Evolutionary conservation across 352 stramenopile genomes (phyloP), one percentile per base, ranked within the genome.

Genomic region (Phytophthora pinifolia): DNA sequence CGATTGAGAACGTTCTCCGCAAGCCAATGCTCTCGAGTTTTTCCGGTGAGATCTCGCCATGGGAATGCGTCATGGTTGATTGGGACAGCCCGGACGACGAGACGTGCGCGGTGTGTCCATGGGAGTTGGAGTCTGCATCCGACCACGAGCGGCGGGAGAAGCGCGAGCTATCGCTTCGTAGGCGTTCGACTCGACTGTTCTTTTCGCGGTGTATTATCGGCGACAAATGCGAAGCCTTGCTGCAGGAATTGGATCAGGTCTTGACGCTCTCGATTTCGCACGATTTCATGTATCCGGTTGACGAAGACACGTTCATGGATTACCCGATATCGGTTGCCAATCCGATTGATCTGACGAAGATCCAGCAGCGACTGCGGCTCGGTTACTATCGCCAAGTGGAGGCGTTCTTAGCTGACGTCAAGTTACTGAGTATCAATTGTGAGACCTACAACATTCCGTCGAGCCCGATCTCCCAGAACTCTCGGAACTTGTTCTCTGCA

Each of bases 301-400:
- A 83, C 36, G 76, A 78, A 59, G 74, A 75, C 27, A 69, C 62
- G 17, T 94, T 92, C 27, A 62, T 84, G 13, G 84, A 94, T 48
- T 96, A 96, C 45, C 59, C 85, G 39, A 82, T 88, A 13, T 89
- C 81, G 18, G 65, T 96, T 20, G 80, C 85, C 2, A 94, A 95
- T 47, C 82, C 85, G 2, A 88, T 96, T 32, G 86, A 96, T 55
- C 59, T 96, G 29, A 86, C 67, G 5, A 85, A 88, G 59, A 92
- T 96, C 34, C 73, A 79, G 10, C 64, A 78, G 33, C 81, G 87
- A 14, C 45, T 96, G 12, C 62, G 67, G 10, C 58, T 66, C 6
- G 68, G 68, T 0, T 96, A 93, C 54, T 96, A 95, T 43, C 83
- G 87, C 7, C 87, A 96, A 54, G 65, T 94, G 7, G 83, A 94